Conservation (phyloP, 1,139 yeast genomes). For the Magnusiomyces fungicola region DNA sequence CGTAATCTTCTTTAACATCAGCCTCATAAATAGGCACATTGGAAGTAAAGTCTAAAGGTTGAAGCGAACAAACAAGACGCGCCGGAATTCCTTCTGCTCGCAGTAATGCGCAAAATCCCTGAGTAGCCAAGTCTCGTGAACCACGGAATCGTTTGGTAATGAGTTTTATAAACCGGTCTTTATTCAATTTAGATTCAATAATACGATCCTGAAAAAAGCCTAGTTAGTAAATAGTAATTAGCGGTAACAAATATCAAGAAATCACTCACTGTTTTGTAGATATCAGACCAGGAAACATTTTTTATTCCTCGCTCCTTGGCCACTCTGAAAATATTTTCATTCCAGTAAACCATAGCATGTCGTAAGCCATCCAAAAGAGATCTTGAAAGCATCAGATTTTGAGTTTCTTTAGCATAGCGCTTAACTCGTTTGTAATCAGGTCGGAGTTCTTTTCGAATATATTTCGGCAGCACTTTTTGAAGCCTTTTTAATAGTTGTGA, state of each 20-base stretch:
- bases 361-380: conserved; percentile 68
- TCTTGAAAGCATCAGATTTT: conserved; percentile 36
- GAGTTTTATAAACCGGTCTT: conserved; percentile 20
- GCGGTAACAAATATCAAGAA: no score
- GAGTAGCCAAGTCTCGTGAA: conserved; percentile 72
- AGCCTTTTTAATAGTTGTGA: conserved; percentile 29
- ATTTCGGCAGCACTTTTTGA: conserved; percentile 41
- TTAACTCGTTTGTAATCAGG: conserved; percentile 36
- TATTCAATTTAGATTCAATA: conserved; percentile 21
- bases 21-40: conserved; percentile 23
- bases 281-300: conserved; percentile 57
- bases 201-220: conserved; percentile 15
- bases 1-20: conserved; percentile 13
- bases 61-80: conserved; percentile 72
- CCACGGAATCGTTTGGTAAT: conserved; percentile 38
- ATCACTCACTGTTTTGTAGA: conserved; percentile 24
- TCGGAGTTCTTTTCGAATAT: conserved; percentile 39
- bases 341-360: conserved; percentile 56
- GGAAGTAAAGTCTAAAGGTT: conserved; percentile 79
- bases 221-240: not conserved
- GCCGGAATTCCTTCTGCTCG: conserved; percentile 67
- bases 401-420: conserved; percentile 27
- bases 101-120: conserved; percentile 74
- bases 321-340: conserved; percentile 44
- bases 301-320: conserved; percentile 39